phyloP scores from a whole-genome alignment of 2,329 filamentous ascomycete species.

The Lasiodiplodia sp. region DNA sequence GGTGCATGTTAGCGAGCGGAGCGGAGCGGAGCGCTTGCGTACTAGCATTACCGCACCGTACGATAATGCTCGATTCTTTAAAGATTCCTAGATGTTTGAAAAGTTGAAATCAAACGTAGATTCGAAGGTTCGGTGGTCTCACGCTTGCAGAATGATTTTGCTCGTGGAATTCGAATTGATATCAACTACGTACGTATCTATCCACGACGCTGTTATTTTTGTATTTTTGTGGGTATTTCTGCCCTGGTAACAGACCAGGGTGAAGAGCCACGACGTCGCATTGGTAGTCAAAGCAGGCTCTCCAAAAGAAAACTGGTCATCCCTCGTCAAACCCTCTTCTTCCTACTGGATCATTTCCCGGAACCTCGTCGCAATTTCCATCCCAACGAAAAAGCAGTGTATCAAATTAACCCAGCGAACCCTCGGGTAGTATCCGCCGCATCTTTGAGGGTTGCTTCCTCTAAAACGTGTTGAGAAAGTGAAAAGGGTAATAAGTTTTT shows the following conservation, averaged over 20 bases:
- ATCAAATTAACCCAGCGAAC: slow-evolving; percentile 29
- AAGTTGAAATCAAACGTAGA: neutral
- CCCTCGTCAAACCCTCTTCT: slow-evolving; percentile 23
- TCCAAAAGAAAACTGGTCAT: slow-evolving; percentile 21
- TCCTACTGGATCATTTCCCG: slow-evolving; percentile 18
- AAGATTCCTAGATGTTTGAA: no score
- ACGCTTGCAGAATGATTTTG: neutral
- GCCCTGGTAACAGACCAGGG: slow-evolving; percentile 8
- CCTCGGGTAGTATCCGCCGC: slow-evolving; percentile 9
- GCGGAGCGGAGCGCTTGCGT: slow-evolving; percentile 7
- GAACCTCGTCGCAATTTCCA: slow-evolving; percentile 26
- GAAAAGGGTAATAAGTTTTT: slow-evolving; percentile 29
- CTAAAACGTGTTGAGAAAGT: slow-evolving; percentile 26
- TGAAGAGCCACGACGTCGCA: slow-evolving; percentile 28
- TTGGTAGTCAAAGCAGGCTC: slow-evolving; percentile 29
- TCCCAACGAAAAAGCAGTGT: slow-evolving; percentile 21
- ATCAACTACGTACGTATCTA: slow-evolving; percentile 22
- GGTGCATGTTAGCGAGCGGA: slow-evolving; percentile 15
- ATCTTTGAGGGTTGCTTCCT: slow-evolving; percentile 21
- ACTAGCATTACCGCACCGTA: neutral
- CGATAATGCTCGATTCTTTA: no score
- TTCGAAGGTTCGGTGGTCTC: neutral
- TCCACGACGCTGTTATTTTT: slow-evolving; percentile 16
- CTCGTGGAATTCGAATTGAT: slow-evolving; percentile 23
- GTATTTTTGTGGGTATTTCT: neutral